Conservation (phyloP, 2,329 filamentous ascomycete species). For the Macroventuria anomochaeta region DNA sequence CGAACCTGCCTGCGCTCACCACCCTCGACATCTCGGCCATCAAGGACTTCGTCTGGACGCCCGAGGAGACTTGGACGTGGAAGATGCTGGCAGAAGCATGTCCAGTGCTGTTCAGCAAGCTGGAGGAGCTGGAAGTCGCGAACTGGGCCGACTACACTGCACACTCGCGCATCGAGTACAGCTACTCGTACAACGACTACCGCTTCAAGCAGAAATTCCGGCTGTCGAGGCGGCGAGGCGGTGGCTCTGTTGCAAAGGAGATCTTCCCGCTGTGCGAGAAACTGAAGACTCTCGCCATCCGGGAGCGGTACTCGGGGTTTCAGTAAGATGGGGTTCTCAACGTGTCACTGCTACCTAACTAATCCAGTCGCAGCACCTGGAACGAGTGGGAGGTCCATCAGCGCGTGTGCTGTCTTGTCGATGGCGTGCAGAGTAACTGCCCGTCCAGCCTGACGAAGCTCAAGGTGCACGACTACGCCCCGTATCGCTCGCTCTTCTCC, state of each 20-base stretch:
- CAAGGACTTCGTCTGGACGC: constrained; percentile 49
- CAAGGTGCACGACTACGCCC: constrained; percentile 45
- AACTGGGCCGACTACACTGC: constrained; percentile 49
- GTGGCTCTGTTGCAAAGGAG: constrained; percentile 43
- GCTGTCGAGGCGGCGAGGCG: constrained; percentile 43
- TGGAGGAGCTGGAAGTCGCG: constrained; percentile 45
- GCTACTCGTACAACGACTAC: constrained; percentile 48
- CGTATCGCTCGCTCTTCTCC: constrained; percentile 44
- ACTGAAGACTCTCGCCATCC: constrained; percentile 43
- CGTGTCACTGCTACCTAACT: constrained; percentile 2
- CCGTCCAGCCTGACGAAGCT: constrained; percentile 42
- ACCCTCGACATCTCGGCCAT: constrained; percentile 46
- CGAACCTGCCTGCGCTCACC: constrained; percentile 43
- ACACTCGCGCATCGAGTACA: constrained; percentile 47
- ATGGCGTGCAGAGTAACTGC: constrained; percentile 41
- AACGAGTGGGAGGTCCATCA: constrained; percentile 49
- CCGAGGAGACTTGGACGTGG: constrained; percentile 49
- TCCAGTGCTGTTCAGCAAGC: constrained; percentile 37
- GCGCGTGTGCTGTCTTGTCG: constrained; percentile 45
- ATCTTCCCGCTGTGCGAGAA: constrained; percentile 42
- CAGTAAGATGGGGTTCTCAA: no score
- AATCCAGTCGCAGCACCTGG: constrained; percentile 34
- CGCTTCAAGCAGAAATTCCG: constrained; percentile 46
- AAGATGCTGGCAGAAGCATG: constrained; percentile 42
- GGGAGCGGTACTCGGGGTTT: constrained; percentile 44